These are phyloP conservation scores for Calonectria pseudoturangicola DNA, from an alignment of 2,329 filamentous ascomycete genomes.

Conservation along the genomic window DNA sequence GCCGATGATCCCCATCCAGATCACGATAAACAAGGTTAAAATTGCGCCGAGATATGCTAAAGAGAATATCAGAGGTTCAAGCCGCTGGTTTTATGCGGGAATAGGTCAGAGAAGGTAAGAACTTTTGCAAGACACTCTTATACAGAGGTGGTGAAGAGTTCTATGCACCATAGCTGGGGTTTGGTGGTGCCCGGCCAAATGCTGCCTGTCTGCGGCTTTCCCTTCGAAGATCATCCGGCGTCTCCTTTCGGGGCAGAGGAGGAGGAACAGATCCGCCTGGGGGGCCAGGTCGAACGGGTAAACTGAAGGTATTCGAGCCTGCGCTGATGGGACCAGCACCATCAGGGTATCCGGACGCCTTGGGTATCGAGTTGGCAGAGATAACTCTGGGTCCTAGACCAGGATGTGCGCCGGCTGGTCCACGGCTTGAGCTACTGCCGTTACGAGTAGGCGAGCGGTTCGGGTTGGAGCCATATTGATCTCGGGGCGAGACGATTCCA, in stretches of 20 bases:
- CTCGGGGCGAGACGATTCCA: constrained; percentile 72
- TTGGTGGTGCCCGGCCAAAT: constrained; percentile 68
- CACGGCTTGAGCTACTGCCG: constrained; percentile 67
- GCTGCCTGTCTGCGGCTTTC: constrained; percentile 73
- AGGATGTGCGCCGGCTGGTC: constrained; percentile 64
- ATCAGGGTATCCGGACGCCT: constrained; percentile 63
- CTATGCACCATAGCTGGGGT: constrained; percentile 62
- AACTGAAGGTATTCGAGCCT: constrained; percentile 72
- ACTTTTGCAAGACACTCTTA: constrained; percentile 42
- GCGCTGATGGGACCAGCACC: constrained; percentile 64
- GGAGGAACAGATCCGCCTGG: constrained; percentile 76
- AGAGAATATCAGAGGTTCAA: constrained; percentile 48
- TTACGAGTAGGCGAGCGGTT: constrained; percentile 72
- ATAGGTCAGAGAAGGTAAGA: constrained; percentile 40
- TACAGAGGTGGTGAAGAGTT: constrained; percentile 25
- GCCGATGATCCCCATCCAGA: constrained; percentile 50
- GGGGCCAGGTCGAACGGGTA: constrained; percentile 79
- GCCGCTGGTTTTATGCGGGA: constrained; percentile 47
- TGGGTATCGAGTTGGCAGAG: constrained; percentile 73
- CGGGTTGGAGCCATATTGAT: constrained; percentile 66
- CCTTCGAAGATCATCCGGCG: constrained; percentile 71
- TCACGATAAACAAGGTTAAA: constrained; percentile 51
- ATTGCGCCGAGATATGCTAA: constrained; percentile 61
- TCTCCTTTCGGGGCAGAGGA: constrained; percentile 75
- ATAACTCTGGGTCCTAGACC: constrained; percentile 72